A percentile compares a stretch with the other conserved stretches of the same genome.
Conservation (phyloP, 805 yeast genomes). For the Metschnikowia kunwiensis region DNA sequence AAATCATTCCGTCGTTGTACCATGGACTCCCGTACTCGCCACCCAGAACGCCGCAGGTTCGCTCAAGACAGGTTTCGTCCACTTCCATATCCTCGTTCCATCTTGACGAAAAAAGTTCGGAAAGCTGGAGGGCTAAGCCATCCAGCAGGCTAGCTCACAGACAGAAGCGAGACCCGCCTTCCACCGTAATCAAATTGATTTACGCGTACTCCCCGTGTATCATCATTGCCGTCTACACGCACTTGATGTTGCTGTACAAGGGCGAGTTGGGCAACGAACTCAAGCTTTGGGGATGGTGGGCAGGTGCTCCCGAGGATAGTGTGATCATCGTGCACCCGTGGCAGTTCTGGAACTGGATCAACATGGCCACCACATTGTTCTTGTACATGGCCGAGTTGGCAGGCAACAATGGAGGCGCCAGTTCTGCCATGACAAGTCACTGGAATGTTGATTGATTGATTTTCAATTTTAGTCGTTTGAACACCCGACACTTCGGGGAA, state of each 20-base stretch:
- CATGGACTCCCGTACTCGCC: constrained; percentile 38
- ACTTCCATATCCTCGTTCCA: constrained; percentile 22
- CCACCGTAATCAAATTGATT: constrained; percentile 51
- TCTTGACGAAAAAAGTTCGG: constrained; percentile 5
- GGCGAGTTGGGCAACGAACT: constrained; percentile 67
- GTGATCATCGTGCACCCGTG: constrained; percentile 59
- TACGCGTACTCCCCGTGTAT: constrained; percentile 93
- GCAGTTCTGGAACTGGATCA: constrained; percentile 97
- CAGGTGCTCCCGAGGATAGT: constrained; percentile 21
- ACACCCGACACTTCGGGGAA: constrained; percentile 1
- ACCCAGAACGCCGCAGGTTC: constrained; percentile 38
- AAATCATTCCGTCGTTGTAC: constrained; percentile 80
- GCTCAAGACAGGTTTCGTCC: constrained; percentile 34
- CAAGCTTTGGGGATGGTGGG: constrained; percentile 57
- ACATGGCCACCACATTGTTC: constrained; percentile 75
- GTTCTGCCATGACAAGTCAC: constrained; percentile 40
- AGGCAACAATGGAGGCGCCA: constrained; percentile 30
- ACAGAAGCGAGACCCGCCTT: constrained; percentile 14
- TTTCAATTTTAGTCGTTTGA: too few relatives aligned
- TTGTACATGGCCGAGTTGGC: constrained; percentile 77
- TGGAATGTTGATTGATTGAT: constrained; percentile 38
- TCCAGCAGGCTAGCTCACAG: background rate
- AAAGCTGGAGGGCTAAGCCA: constrained; percentile 1
- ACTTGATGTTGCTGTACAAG: constrained; percentile 84
- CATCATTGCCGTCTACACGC: constrained; percentile 92